These are phyloP conservation scores for Globisporangium spiculum DNA, from an alignment of 352 stramenopile species.

Conservation along the genomic window DNA sequence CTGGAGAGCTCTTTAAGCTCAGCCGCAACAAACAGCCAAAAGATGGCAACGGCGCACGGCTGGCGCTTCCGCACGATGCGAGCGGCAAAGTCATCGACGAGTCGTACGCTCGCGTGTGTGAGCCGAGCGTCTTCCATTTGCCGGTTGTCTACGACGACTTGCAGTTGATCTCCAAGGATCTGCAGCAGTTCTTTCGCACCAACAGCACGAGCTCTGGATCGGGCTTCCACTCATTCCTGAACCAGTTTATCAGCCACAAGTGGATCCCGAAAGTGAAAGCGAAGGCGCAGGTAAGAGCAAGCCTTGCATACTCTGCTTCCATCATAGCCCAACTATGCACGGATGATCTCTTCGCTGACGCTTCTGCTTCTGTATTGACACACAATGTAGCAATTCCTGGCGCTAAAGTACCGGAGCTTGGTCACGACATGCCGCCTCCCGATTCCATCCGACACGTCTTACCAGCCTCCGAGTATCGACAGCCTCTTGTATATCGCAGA, in stretches of 20 bases:
- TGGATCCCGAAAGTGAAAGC: conserved; percentile 77
- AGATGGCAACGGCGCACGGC: conserved; percentile 22
- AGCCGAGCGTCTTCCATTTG: conserved; percentile 74
- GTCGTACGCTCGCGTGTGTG: conserved; percentile 45
- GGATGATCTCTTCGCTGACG: neutral
- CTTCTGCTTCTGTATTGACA: neutral
- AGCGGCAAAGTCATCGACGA: conserved; percentile 24
- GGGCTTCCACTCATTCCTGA: conserved; percentile 52
- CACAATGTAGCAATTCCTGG: conserved; percentile 42
- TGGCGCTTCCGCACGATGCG: conserved; percentile 23
- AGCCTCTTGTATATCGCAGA: conserved; percentile 69
- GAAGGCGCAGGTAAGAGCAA: conserved; percentile 39
- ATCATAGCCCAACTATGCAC: neutral
- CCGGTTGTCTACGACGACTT: conserved; percentile 73
- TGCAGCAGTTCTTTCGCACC: conserved; percentile 45
- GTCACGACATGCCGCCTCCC: conserved; percentile 46
- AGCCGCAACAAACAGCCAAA: conserved; percentile 54
- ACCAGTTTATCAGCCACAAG: conserved; percentile 61
- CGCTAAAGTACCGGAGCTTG: conserved; percentile 46
- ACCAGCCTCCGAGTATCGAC: conserved; percentile 73
- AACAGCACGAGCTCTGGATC: conserved; percentile 26
- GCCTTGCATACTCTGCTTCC: neutral
- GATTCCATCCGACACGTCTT: conserved; percentile 69
- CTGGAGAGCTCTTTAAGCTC: conserved; percentile 52
- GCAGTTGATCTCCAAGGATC: conserved; percentile 51